Conservation (phyloP, 2,329 filamentous ascomycete species). For the Fusarium xyrophilum region DNA sequence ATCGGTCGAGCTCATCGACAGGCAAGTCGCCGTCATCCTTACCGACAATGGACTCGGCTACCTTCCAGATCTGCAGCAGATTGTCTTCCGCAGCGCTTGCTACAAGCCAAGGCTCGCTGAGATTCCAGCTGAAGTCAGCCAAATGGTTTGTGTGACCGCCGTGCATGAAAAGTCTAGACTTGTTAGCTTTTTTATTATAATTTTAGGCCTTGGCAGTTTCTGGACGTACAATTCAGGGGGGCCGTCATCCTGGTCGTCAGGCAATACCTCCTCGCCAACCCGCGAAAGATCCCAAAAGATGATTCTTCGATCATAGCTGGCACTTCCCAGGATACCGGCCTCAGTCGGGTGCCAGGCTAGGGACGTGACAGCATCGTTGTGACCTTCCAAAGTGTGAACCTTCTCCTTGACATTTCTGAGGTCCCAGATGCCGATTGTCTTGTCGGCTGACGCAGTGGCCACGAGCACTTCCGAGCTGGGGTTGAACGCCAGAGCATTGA, state of each 20-base stretch:
- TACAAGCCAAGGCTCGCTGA: constrained; percentile 95
- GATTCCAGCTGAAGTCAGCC: constrained; percentile 97
- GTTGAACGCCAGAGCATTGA: constrained; percentile 96
- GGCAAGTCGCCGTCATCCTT: constrained; percentile 78
- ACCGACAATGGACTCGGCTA: constrained; percentile 80
- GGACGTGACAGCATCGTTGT: constrained; percentile 88
- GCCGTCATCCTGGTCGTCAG: constrained; percentile 93
- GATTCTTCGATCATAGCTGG: constrained; percentile 89
- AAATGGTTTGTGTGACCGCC: constrained; percentile 97
- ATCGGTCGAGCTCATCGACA: constrained; percentile 77
- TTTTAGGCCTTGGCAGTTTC: neutral
- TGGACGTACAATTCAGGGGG: constrained; percentile 84
- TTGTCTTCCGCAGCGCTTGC: constrained; percentile 97
- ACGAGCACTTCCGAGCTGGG: constrained; percentile 88
- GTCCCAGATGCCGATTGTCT: constrained; percentile 95
- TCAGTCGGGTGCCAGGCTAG: constrained; percentile 95
- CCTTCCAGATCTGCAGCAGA: constrained; percentile 92
- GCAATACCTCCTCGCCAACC: constrained; percentile 91
- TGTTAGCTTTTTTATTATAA: constrained; percentile 34
- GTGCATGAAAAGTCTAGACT: constrained; percentile 87
- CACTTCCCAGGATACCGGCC: constrained; percentile 85
- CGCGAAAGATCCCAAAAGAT: constrained; percentile 96
- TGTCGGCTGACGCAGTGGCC: constrained; percentile 92
- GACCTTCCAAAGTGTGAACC: constrained; percentile 87
- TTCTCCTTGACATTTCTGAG: constrained; percentile 88